Evolutionary conservation across 495 filamentous ascomycete genomes (phyloP).

Genomic region (Articulospora tetracladia): DNA sequence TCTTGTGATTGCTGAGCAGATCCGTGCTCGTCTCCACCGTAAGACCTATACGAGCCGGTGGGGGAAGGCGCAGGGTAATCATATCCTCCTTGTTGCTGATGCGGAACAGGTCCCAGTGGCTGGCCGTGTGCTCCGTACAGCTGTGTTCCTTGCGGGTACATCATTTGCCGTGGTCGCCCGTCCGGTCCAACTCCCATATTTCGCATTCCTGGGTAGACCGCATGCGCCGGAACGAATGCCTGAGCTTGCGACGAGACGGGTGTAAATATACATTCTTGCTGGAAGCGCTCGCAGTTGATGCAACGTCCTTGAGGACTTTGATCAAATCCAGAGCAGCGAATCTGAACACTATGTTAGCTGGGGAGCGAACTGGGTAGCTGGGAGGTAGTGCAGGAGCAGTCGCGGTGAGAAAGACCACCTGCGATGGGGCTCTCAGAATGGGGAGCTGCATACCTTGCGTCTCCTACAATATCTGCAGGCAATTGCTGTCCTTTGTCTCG

Average conservation of each 20-base stretch:
- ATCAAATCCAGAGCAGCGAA: constrained; percentile 82
- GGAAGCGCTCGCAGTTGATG: constrained; percentile 75
- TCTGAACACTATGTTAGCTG: constrained; percentile 43
- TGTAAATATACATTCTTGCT: constrained; percentile 83
- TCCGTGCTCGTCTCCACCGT: constrained; percentile 28
- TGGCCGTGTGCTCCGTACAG: constrained; percentile 78
- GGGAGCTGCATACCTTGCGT: constrained; percentile 59
- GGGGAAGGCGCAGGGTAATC: constrained; percentile 37
- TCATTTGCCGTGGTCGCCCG: constrained; percentile 34
- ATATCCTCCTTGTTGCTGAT: constrained; percentile 48
- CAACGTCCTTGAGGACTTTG: constrained; percentile 72
- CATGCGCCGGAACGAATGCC: constrained; percentile 78
- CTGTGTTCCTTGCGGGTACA: constrained; percentile 35
- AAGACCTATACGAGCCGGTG: constrained; percentile 29
- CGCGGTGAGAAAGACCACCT: not conserved
- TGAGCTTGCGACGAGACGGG: constrained; percentile 80
- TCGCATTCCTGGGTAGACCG: constrained; percentile 60
- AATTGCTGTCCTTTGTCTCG: constrained; percentile 76
- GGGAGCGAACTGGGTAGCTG: not conserved
- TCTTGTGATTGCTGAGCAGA: constrained; percentile 24
- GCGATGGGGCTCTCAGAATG: not conserved
- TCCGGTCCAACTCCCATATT: constrained; percentile 41
- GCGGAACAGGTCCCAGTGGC: constrained; percentile 50
- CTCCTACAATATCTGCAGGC: constrained; percentile 81
- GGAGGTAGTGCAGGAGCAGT: not conserved